Conservation (phyloP, 1,284 basidiomycete species). For the Malassezia equina region DNA sequence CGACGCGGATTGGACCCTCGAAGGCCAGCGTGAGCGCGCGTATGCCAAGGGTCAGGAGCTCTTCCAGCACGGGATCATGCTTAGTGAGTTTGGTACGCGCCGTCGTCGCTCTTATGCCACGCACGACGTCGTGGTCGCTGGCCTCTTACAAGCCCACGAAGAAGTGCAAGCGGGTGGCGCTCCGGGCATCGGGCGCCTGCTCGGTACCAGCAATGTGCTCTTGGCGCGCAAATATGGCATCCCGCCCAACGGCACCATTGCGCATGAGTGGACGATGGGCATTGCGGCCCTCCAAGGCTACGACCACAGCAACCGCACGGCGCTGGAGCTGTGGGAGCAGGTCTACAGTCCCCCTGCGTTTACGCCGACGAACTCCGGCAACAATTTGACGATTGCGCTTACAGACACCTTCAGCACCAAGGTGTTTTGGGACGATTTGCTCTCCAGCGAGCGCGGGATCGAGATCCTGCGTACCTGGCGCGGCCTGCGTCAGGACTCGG, state of each 20-base stretch:
- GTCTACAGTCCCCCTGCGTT: constrained; percentile 42
- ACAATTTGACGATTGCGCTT: constrained; percentile 44
- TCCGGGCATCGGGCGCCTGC: constrained; percentile 54
- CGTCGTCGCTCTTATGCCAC: constrained; percentile 67
- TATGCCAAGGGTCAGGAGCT: constrained; percentile 63
- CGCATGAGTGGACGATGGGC: constrained; percentile 48
- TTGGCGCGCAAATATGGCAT: constrained; percentile 34
- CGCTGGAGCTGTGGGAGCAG: constrained; percentile 39
- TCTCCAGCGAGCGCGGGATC: constrained; percentile 21
- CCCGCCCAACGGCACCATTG: constrained; percentile 39
- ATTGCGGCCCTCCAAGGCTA: constrained; percentile 40
- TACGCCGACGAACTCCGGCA: constrained; percentile 27
- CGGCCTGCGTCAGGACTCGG: constrained; percentile 41
- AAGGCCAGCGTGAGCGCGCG: constrained; percentile 59
- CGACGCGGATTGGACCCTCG: constrained; percentile 71
- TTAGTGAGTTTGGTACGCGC: constrained; percentile 89
- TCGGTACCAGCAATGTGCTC: constrained; percentile 51
- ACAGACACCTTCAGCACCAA: constrained; percentile 44
- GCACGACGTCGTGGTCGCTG: constrained; percentile 69
- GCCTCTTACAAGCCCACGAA: constrained; percentile 57
- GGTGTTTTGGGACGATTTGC: constrained; percentile 43
- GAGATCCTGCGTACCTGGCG: constrained; percentile 40
- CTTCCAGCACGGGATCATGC: constrained; percentile 61
- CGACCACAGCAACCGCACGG: constrained; percentile 27
- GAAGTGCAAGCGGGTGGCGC: not conserved